Conservation (phyloP, 257 asterid genomes). For the Solanum corneliomulleri region DNA sequence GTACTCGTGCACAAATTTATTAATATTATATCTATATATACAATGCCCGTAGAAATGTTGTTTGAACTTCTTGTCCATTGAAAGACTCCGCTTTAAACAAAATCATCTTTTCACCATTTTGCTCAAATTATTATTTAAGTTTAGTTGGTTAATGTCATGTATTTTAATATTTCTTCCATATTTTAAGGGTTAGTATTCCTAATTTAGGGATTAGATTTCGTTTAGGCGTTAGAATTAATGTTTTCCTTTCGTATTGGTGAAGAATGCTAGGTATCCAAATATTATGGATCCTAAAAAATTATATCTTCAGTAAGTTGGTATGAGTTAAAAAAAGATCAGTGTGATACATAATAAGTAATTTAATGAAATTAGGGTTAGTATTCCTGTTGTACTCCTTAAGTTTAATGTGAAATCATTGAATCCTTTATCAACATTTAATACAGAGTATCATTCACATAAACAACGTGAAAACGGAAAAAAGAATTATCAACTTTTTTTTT, state of each 20-base stretch:
- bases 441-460: neutral
- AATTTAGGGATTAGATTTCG: neutral
- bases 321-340: neutral
- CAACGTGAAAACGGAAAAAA: neutral
- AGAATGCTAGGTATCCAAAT: neutral
- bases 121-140: too few relatives aligned
- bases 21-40: too few relatives aligned
- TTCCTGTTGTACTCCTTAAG: neutral
- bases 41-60: neutral
- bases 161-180: neutral
- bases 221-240: neutral
- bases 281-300: neutral
- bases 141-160: neutral
- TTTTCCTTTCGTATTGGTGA: neutral
- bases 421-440: neutral
- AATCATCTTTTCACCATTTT: neutral
- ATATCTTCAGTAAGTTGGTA: neutral
- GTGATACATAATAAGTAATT: neutral
- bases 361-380: neutral
- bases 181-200: neutral
- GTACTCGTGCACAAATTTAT: neutral
- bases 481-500: neutral
- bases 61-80: neutral
- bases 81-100: neutral
- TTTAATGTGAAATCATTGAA: neutral